Conservation (phyloP, 805 yeast species). For the Helenozyma rhizophorensis region DNA sequence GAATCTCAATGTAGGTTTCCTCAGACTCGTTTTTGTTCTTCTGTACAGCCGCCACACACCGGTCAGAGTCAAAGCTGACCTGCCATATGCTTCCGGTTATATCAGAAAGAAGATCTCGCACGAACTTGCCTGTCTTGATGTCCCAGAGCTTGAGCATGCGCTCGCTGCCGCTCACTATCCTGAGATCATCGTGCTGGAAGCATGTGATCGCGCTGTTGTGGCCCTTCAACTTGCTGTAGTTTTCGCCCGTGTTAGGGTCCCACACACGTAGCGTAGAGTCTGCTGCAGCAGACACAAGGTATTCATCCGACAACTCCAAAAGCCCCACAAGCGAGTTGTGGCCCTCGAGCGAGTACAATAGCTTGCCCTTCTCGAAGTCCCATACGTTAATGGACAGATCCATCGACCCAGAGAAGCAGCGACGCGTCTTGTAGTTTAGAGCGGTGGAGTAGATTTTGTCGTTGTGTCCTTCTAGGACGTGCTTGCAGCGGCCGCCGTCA, state of each 20-base stretch:
- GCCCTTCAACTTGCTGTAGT: conserved; percentile 68
- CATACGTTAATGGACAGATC: conserved; percentile 86
- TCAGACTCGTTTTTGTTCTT: conserved; percentile 41
- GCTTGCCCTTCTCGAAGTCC: conserved; percentile 76
- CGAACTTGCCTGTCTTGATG: conserved; percentile 67
- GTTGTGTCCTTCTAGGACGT: conserved; percentile 75
- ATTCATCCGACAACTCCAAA: conserved; percentile 68
- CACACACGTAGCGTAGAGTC: conserved; percentile 89
- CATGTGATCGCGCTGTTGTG: conserved; percentile 89
- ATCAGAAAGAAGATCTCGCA: conserved; percentile 68
- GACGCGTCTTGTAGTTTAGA: conserved; percentile 65
- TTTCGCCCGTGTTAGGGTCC: conserved; percentile 77
- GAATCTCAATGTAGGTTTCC: conserved; percentile 73
- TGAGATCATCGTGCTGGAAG: conserved; percentile 80
- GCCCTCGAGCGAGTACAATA: conserved; percentile 70
- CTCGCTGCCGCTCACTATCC: conserved; percentile 86
- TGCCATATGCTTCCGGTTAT: conserved; percentile 92
- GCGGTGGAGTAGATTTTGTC: conserved; percentile 89
- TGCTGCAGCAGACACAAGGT: conserved; percentile 91
- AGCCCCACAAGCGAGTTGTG: conserved; percentile 90
- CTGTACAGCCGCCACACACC: conserved; percentile 91
- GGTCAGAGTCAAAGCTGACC: conserved; percentile 75
- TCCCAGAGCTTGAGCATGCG: conserved; percentile 87
- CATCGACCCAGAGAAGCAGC: conserved; percentile 89
- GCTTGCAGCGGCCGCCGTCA: conserved; percentile 65